Percentiles rank a stretch among this genome's conserved stretches.
These are phyloP conservation scores for Fusarium musae DNA, from an alignment of 2,329 filamentous ascomycete species.

Conservation along the genomic window DNA sequence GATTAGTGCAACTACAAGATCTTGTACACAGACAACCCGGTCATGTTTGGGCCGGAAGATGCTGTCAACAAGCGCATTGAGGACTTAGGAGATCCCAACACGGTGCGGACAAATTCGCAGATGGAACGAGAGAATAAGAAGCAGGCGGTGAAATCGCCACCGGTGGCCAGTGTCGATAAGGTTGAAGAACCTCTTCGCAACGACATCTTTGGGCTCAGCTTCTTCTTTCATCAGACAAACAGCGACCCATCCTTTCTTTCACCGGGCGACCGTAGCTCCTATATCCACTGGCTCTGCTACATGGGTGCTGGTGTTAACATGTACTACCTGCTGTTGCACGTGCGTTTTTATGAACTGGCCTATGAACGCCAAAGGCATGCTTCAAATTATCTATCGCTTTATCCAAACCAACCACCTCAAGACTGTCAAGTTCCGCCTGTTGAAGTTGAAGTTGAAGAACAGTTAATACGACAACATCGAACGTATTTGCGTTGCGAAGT, in stretches of 20 bases:
- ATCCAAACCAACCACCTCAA: background rate
- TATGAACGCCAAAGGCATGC: background rate
- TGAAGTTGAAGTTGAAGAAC: background rate
- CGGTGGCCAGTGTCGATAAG: background rate
- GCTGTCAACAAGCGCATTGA: background rate
- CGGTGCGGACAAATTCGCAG: background rate
- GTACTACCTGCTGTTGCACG: background rate
- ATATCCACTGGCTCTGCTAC: background rate
- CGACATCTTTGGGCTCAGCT: background rate
- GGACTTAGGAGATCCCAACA: background rate
- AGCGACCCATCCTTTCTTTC: background rate
- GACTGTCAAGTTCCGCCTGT: background rate
- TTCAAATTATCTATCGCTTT: background rate
- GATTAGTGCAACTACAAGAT: background rate
- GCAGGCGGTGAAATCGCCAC: fast-evolving
- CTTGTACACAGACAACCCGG: background rate
- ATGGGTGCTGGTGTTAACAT: background rate
- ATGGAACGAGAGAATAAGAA: background rate
- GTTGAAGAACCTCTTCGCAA: background rate
- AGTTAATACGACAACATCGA: background rate
- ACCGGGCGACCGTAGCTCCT: background rate
- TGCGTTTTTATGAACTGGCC: background rate
- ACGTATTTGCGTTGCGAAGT: fast-evolving
- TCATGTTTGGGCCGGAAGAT: fast-evolving
- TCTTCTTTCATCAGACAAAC: background rate